Evolutionary conservation across 495 filamentous ascomycete genomes (phyloP).

Genomic region (Hyaloscypha hepaticicola): DNA sequence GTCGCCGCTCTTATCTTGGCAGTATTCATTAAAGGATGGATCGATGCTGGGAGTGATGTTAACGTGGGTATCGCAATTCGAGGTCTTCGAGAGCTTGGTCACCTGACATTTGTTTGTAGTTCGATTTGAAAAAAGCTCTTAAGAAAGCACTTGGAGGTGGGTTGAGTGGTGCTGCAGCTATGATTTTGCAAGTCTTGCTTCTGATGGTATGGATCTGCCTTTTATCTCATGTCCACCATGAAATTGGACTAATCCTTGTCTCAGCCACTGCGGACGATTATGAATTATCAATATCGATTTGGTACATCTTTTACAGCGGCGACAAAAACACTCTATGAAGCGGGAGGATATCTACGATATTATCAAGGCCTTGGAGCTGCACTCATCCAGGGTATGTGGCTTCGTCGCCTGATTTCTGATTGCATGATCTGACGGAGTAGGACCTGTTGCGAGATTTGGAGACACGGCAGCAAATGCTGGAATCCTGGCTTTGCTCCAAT

Average conservation of each 20-base stretch:
- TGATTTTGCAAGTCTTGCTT: conserved; percentile 39
- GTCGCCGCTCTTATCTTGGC: conserved; percentile 22
- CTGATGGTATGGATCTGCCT: conserved; percentile 36
- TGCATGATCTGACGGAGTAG: conserved; percentile 13
- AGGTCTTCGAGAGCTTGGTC: background rate
- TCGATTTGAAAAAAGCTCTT: conserved; percentile 33
- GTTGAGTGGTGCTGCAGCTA: conserved; percentile 36
- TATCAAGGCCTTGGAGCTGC: conserved; percentile 38
- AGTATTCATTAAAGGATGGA: conserved; percentile 37
- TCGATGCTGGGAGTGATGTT: conserved; percentile 34
- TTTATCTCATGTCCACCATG: background rate
- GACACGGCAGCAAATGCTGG: conserved; percentile 41
- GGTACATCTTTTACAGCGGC: conserved; percentile 33
- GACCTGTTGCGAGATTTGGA: conserved; percentile 37
- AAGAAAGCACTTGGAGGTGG: conserved; percentile 36
- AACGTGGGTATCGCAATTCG: conserved; percentile 25
- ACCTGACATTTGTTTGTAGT: conserved; percentile 23
- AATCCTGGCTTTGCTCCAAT: conserved; percentile 36
- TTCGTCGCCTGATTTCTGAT: background rate
- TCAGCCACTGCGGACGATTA: conserved; percentile 38
- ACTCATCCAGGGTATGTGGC: conserved; percentile 33
- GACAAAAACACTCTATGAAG: conserved; percentile 29
- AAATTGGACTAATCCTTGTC: background rate
- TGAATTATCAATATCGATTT: conserved; percentile 41
- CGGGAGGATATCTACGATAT: conserved; percentile 32